Evolutionary conservation across 805 yeast genomes (phyloP).

Genomic region (Candida glaebosa): DNA sequence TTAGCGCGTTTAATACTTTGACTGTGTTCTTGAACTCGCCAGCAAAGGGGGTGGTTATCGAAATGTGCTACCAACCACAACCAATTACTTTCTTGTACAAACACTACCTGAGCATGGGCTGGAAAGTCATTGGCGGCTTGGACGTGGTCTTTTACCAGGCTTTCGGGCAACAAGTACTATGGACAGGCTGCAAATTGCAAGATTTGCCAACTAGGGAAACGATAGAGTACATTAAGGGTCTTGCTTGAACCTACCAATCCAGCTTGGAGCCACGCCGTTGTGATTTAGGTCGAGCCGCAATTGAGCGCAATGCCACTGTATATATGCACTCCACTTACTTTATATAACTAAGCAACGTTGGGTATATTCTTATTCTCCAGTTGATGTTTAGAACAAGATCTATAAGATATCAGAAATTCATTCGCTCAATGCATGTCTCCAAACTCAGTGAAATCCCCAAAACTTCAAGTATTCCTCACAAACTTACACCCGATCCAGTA

Average conservation of each 20-base stretch:
- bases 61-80: constrained; percentile 34
- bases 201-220: constrained; percentile 24
- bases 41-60: constrained; percentile 24
- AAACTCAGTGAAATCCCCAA: constrained; percentile 28
- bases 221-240: constrained; percentile 12
- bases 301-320: no score
- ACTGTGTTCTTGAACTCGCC: constrained; percentile 21
- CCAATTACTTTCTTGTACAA: constrained; percentile 21
- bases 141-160: constrained; percentile 32
- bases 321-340: no score
- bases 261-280: no score
- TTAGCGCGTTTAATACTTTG: constrained; percentile 20
- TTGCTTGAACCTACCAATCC: no score
- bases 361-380: neutral
- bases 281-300: no score
- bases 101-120: constrained; percentile 19
- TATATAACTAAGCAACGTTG: constrained; percentile 4
- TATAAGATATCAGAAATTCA: neutral
- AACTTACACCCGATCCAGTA: constrained; percentile 26
- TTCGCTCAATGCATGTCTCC: constrained; percentile 8
- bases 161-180: constrained; percentile 26
- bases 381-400: constrained; percentile 1
- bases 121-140: constrained; percentile 29
- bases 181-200: constrained; percentile 25
- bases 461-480: constrained; percentile 23